Evolutionary conservation across 306 rosid species (phyloP).

Genomic region (Argentina anserina): DNA sequence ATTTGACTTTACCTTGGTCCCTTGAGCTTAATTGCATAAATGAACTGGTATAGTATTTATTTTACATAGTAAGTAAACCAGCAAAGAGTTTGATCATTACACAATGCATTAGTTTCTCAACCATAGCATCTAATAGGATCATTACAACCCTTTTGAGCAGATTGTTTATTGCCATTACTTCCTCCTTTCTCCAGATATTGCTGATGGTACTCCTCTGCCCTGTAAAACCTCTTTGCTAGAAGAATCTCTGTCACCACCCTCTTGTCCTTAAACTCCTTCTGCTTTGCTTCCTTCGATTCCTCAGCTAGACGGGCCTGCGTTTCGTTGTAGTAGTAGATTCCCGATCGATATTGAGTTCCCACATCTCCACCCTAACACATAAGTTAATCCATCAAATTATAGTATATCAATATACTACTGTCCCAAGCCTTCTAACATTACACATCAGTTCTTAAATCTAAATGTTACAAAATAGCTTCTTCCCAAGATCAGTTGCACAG

Average conservation of each 20-base stretch:
- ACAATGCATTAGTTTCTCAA: constrained; percentile 16
- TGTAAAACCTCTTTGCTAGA: constrained; percentile 76
- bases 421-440: neutral
- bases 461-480: neutral
- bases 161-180: constrained; percentile 48
- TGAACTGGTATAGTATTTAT: neutral
- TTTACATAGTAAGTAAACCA: neutral
- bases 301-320: constrained; percentile 55
- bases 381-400: neutral
- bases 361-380: constrained; percentile 57
- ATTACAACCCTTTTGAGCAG: constrained; percentile 72
- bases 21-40: neutral
- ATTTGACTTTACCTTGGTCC: neutral
- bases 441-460: neutral
- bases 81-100: neutral
- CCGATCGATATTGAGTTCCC: constrained; percentile 83
- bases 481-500: neutral
- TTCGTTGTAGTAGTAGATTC: constrained; percentile 74
- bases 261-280: constrained; percentile 41
- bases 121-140: constrained; percentile 90
- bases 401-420: neutral
- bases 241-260: constrained; percentile 72
- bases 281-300: constrained; percentile 75
- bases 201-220: constrained; percentile 93
- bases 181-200: constrained; percentile 93